phyloP scores from a whole-genome alignment of 2,329 filamentous ascomycete genomes.

The Hawksworthiomyces lignivorus region DNA sequence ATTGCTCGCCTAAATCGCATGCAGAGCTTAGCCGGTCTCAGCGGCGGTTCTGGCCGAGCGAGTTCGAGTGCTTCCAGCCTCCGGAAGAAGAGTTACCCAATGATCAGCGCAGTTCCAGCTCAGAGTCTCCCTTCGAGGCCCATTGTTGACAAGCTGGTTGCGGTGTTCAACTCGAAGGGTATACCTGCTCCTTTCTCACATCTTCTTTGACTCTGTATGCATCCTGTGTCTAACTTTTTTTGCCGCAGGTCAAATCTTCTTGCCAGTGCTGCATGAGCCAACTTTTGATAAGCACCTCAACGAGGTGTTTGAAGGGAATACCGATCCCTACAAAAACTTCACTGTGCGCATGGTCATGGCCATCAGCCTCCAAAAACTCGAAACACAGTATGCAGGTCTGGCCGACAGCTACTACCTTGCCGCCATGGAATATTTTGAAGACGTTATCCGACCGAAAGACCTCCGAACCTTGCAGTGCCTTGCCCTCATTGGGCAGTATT shows the following conservation, averaged over 20 bases:
- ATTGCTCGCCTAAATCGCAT: constrained; percentile 50
- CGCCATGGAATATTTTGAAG: constrained; percentile 76
- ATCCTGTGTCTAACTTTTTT: too few species aligned
- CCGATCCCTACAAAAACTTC: constrained; percentile 79
- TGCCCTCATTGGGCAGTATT: constrained; percentile 81
- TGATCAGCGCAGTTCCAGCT: constrained; percentile 79
- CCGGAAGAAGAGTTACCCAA: constrained; percentile 81
- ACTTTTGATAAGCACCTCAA: constrained; percentile 69
- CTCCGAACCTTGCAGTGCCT: constrained; percentile 87
- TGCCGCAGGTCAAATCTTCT: constrained; percentile 72
- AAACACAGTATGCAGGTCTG: constrained; percentile 80
- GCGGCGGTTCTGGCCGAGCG: constrained; percentile 38
- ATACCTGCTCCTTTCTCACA: constrained; percentile 17
- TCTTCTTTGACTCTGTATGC: neutral
- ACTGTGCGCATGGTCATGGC: constrained; percentile 86
- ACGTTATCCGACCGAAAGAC: constrained; percentile 79
- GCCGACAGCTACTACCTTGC: constrained; percentile 93
- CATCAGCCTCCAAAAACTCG: constrained; percentile 88
- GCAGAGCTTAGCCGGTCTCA: constrained; percentile 52
- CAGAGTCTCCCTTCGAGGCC: constrained; percentile 64
- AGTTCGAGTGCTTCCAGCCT: constrained; percentile 43
- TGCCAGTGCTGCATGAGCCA: constrained; percentile 79
- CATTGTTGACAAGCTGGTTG: constrained; percentile 69
- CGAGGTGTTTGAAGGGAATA: constrained; percentile 68
- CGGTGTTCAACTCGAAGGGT: constrained; percentile 83